These are phyloP conservation scores for Fusarium succisae DNA, from an alignment of 2,329 filamentous ascomycete genomes.

Conservation along the genomic window DNA sequence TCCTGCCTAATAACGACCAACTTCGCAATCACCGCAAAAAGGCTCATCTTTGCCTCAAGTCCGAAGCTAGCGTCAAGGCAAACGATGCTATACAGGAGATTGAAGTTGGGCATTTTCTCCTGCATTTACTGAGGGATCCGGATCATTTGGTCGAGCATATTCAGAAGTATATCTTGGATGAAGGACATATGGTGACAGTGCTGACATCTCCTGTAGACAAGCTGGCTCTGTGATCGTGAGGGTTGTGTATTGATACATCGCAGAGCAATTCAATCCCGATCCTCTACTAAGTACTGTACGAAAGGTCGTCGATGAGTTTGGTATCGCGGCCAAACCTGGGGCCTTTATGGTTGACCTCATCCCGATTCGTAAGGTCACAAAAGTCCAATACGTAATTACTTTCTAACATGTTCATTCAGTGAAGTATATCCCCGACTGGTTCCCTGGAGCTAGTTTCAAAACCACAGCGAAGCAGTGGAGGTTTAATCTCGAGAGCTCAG, in stretches of 20 bases:
- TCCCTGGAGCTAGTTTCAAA: conserved; percentile 23
- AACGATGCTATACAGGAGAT: conserved; percentile 55
- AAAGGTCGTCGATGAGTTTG: conserved; percentile 28
- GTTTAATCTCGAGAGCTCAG: conserved; percentile 4
- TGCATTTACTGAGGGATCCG: conserved; percentile 49
- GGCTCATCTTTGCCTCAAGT: conserved; percentile 55
- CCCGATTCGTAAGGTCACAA: not conserved
- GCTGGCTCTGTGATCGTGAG: conserved; percentile 26
- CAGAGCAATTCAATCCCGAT: conserved; percentile 18
- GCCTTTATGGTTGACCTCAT: conserved; percentile 31
- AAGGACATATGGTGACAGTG: accelerated
- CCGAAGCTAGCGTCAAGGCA: conserved; percentile 48
- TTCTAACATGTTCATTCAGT: not conserved
- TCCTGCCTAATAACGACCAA: conserved; percentile 49
- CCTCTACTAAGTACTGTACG: conserved; percentile 19
- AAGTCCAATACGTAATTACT: accelerated
- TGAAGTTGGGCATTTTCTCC: conserved; percentile 44
- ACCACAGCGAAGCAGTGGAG: conserved; percentile 9
- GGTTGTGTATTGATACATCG: conserved; percentile 30
- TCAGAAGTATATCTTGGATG: conserved; percentile 45
- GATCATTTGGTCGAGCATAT: conserved; percentile 53
- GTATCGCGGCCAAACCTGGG: conserved; percentile 20
- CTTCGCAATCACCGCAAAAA: conserved; percentile 56
- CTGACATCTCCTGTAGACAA: conserved; percentile 4
- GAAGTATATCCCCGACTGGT: conserved; percentile 11